Evolutionary conservation across 805 yeast species (phyloP), one percentile per base, ranked within the genome.

Genomic region (Metschnikowia lochheadii): DNA sequence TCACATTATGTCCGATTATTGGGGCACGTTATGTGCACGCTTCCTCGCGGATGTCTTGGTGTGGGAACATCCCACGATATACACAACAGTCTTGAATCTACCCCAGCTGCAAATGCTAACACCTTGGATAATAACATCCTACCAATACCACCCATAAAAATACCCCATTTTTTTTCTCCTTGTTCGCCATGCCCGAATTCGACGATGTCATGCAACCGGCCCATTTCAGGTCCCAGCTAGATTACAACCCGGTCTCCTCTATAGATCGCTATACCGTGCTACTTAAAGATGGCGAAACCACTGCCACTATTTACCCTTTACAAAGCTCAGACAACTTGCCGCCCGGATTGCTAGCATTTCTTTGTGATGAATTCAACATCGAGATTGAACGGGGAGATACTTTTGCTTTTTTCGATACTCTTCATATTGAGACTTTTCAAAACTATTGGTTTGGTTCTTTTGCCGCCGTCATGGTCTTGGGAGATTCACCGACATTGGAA

Each of bases 231-330:
- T 76, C 72, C 7, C 78, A 65, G 59, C 65, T 67, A 46, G 77
- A 68, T 35, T 73, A 68, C 59, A 61, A 58, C 41, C 63, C 72
- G 1, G 66, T 62, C 36, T 60, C 69, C 20, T 63, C 59, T 17
- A 76, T 82, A 32, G 83, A 79, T 46, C 81, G 94, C 6, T 83
- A 84, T 59, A 88, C 96, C 1, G 88, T 89, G 2, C 69, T 89
- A 11, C 73, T 90, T 26, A 85, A 87, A 62, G 97, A 91, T 66
- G 89, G 92, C 15, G 94, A 88, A 57, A 90, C 97, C 1, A 82
- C 91, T 0, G 97, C 97, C 1, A 91, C 97, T 3, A 84, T 94
- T 52, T 89, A 89, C 63, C 98, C 99, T 3, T 80, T 92, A 13
- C 77, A 82, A 51, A 78, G 81, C 29, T 75, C 83, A 0, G 77